These are phyloP conservation scores for Sambucus nigra DNA, from an alignment of 129 eudicot species.

Conservation along the genomic window DNA sequence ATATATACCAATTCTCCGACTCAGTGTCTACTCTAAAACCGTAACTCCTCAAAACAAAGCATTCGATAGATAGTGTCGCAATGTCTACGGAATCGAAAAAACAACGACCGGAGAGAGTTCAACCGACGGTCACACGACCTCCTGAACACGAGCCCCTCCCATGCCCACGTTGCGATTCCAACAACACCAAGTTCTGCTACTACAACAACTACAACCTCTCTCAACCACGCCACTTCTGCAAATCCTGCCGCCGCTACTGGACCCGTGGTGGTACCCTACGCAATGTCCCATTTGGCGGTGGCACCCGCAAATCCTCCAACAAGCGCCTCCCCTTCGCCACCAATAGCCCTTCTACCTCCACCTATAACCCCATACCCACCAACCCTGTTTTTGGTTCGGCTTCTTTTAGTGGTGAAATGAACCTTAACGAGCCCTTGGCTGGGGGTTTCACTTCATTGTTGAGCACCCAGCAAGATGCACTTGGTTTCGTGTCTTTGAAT, in stretches of 20 bases:
- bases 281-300: conserved; percentile 16
- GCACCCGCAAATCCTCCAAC: conserved; percentile 16
- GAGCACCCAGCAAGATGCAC: background rate
- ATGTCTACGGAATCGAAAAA: no score
- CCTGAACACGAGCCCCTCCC: conserved; percentile 16
- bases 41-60: no score
- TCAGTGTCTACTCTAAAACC: no score
- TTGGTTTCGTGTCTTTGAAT: no score
- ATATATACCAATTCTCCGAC: no score
- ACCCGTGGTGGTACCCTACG: conserved; percentile 15
- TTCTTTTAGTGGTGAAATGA: background rate
- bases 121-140: background rate
- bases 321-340: conserved; percentile 15
- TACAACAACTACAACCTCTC: conserved; percentile 16
- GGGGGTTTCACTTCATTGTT: conserved; percentile 10
- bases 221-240: conserved; percentile 22
- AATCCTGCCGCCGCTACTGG: conserved; percentile 24
- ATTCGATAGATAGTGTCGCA: no score
- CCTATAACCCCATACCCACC: background rate
- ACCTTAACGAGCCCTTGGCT: conserved; percentile 11
- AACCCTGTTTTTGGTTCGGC: background rate
- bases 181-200: conserved; percentile 16
- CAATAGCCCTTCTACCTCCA: background rate
- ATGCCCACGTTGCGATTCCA: conserved; percentile 18
- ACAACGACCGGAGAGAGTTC: no score